Evolutionary conservation across 495 filamentous ascomycete genomes (phyloP).

Genomic region (Lasiosphaeriaceae sp.): DNA sequence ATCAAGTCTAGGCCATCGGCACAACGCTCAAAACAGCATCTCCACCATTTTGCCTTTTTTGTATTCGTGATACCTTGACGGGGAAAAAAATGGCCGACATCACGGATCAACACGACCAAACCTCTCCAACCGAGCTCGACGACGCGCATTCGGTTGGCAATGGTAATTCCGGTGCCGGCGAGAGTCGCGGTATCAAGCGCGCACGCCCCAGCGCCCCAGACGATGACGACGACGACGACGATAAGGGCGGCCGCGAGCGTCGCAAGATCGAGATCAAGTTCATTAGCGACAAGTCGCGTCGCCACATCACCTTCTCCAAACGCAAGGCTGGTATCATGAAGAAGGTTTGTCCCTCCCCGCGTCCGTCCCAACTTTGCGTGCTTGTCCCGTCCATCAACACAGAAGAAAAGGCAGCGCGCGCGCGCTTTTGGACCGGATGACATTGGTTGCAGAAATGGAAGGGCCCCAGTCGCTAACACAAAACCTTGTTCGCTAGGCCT

Average conservation of each 20-base stretch:
- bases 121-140: slow-evolving; percentile 56
- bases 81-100: slow-evolving; percentile 53
- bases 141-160: slow-evolving; percentile 61
- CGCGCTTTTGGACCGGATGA: slow-evolving; percentile 14
- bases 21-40: slow-evolving; percentile 55
- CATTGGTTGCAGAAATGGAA: not conserved
- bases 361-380: not conserved
- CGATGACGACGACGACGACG: slow-evolving; percentile 97
- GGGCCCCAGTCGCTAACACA: slow-evolving; percentile 24
- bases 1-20: slow-evolving; percentile 57
- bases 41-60: slow-evolving; percentile 48
- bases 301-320: slow-evolving; percentile 99
- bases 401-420: slow-evolving; percentile 11
- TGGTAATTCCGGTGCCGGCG: slow-evolving; percentile 53
- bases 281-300: slow-evolving; percentile 99
- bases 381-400: not conserved
- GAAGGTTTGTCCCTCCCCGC: slow-evolving; percentile 69
- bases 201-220: slow-evolving; percentile 76
- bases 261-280: slow-evolving; percentile 99
- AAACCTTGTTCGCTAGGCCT: slow-evolving; percentile 60
- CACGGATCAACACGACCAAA: slow-evolving; percentile 58
- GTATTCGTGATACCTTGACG: slow-evolving; percentile 45
- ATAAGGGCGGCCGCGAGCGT: slow-evolving; percentile 96
- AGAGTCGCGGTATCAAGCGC: slow-evolving; percentile 85
- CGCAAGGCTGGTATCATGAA: slow-evolving; percentile 99